Conservation (phyloP, 192 early-diverging fungal species). For the Umbelopsis ramanniana region DNA sequence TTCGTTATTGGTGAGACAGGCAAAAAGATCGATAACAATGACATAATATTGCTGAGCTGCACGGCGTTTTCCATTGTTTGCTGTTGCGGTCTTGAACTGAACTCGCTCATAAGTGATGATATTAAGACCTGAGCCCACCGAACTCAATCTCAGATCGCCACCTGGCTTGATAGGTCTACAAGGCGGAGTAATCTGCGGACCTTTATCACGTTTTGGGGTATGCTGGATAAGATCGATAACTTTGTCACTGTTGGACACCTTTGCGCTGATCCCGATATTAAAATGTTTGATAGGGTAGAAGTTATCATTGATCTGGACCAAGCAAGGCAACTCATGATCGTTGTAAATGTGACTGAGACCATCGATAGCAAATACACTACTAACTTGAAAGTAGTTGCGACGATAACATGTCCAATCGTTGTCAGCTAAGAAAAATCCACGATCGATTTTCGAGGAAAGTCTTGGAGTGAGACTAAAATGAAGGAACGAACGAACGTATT, state of each 20-base stretch:
- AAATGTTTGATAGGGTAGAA: constrained; percentile 69
- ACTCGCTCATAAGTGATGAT: constrained; percentile 87
- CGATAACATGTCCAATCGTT: constrained; percentile 95
- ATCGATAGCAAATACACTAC: constrained; percentile 57
- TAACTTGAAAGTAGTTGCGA: constrained; percentile 92
- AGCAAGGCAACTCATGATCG: constrained; percentile 65
- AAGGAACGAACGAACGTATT: not conserved
- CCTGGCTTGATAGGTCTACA: constrained; percentile 61
- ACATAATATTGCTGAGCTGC: constrained; percentile 96
- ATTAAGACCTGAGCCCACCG: constrained; percentile 42
- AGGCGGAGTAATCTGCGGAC: constrained; percentile 80
- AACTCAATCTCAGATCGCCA: constrained; percentile 56
- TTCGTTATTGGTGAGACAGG: constrained; percentile 65
- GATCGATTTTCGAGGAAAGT: constrained; percentile 83
- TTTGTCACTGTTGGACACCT: constrained; percentile 71
- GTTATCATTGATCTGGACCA: constrained; percentile 64
- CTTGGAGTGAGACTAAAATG: constrained; percentile 27
- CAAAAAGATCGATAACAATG: constrained; percentile 80
- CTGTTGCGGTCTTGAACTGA: constrained; percentile 97
- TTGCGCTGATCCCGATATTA: constrained; percentile 75
- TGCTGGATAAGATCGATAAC: constrained; percentile 86
- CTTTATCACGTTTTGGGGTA: constrained; percentile 94
- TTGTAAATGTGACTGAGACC: constrained; percentile 47
- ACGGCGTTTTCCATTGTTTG: constrained; percentile 92
- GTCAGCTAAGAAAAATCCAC: constrained; percentile 90